These are phyloP conservation scores for Fusarium anguioides DNA, from an alignment of 2,329 filamentous ascomycete species.

Conservation along the genomic window DNA sequence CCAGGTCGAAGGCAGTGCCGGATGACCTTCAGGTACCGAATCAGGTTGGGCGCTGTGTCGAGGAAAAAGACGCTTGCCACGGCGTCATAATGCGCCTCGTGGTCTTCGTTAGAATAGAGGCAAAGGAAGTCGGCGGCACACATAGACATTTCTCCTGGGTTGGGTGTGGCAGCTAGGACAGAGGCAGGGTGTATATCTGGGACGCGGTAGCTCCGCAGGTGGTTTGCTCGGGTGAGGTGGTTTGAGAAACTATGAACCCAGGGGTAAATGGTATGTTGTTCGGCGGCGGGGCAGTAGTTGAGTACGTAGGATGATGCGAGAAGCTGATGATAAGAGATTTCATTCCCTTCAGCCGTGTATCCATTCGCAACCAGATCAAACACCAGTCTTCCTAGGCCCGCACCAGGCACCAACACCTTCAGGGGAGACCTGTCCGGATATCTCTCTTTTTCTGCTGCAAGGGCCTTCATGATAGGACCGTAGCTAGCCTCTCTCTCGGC, in stretches of 20 bases:
- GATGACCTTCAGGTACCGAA: slow-evolving; percentile 89
- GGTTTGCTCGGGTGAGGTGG: slow-evolving; percentile 76
- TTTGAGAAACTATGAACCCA: slow-evolving; percentile 93
- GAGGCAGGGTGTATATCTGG: slow-evolving; percentile 82
- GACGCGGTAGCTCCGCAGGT: slow-evolving; percentile 77
- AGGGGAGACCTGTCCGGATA: slow-evolving; percentile 55
- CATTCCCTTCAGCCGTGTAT: slow-evolving; percentile 85
- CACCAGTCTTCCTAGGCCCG: slow-evolving; percentile 87
- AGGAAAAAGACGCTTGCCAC: slow-evolving; percentile 95
- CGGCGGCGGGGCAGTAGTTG: slow-evolving; percentile 70
- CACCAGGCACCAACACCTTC: slow-evolving; percentile 86
- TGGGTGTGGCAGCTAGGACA: slow-evolving; percentile 55
- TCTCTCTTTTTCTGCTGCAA: slow-evolving; percentile 62
- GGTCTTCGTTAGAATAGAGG: slow-evolving; percentile 76
- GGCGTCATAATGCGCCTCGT: slow-evolving; percentile 76
- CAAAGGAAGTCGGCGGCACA: slow-evolving; percentile 91
- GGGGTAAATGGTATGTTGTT: slow-evolving; percentile 80
- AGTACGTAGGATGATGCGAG: slow-evolving; percentile 83
- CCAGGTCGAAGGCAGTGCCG: slow-evolving; percentile 78
- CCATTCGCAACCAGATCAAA: slow-evolving; percentile 84
- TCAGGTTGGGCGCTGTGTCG: slow-evolving; percentile 93
- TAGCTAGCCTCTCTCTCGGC: slow-evolving; percentile 82
- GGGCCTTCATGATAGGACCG: slow-evolving; percentile 74
- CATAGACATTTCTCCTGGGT: slow-evolving; percentile 84
- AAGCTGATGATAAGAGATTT: slow-evolving; percentile 98